Conservation (phyloP, 2,329 filamentous ascomycete species). For the Pseudogymnoascus sp. region DNA sequence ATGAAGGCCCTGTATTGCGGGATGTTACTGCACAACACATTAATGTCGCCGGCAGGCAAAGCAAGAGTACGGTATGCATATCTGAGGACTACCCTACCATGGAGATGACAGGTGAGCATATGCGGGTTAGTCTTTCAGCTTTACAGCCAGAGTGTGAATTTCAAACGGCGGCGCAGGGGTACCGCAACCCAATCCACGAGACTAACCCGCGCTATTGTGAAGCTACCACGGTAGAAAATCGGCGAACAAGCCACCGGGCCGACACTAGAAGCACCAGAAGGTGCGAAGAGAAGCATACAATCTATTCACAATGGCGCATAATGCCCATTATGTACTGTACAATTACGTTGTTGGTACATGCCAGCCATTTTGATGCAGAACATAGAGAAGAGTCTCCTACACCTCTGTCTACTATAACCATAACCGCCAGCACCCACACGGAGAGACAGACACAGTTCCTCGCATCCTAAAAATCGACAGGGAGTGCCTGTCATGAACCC, state of each 20-base stretch:
- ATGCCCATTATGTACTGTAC: background rate
- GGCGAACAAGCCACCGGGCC: background rate
- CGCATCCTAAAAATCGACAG: background rate
- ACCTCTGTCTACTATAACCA: background rate
- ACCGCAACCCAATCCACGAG: background rate
- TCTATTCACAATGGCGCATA: background rate
- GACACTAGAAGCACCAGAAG: conserved; percentile 8
- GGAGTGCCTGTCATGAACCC: background rate
- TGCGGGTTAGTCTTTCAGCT: conserved; percentile 5
- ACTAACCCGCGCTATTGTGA: background rate
- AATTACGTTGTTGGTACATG: background rate
- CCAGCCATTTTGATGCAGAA: background rate
- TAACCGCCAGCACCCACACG: background rate
- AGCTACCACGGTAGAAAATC: conserved; percentile 8
- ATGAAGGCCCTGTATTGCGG: background rate
- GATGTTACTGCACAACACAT: conserved; percentile 8
- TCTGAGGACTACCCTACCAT: background rate
- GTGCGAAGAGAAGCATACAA: conserved; percentile 1
- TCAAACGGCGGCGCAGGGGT: conserved; percentile 6
- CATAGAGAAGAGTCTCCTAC: background rate
- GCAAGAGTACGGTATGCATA: background rate
- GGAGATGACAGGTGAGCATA: conserved; percentile 4
- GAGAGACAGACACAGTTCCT: background rate
- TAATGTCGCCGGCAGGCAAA: conserved; percentile 1
- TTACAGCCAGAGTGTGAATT: conserved; percentile 5